A percentile compares a stretch with the other conserved stretches of the same genome.
phyloP scores from a whole-genome alignment of 2,329 filamentous ascomycete genomes.

The Tothia fuscella region DNA sequence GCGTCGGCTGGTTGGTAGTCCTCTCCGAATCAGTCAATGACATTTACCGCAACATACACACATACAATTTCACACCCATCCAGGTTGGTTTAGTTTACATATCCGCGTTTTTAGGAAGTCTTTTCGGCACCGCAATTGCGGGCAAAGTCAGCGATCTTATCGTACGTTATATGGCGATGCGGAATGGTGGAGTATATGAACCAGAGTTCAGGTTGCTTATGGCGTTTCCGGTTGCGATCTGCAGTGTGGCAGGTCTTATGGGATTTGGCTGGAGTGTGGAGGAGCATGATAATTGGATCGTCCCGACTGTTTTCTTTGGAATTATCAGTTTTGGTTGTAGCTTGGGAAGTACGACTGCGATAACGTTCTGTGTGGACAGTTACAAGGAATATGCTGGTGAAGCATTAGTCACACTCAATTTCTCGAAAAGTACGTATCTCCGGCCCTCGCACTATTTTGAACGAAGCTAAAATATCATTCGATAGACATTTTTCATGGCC shows the following conservation, averaged over 20 bases:
- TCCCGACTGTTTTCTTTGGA: slow-evolving; percentile 88
- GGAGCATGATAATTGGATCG: slow-evolving; percentile 67
- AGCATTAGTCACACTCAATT: slow-evolving; percentile 86
- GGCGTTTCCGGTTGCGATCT: slow-evolving; percentile 66
- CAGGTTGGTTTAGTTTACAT: slow-evolving; percentile 80
- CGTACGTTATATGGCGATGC: slow-evolving; percentile 66
- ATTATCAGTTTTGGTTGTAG: slow-evolving; percentile 85
- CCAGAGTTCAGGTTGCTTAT: slow-evolving; percentile 88
- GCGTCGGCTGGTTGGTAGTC: slow-evolving; percentile 90
- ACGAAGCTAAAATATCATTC: background rate
- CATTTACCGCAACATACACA: slow-evolving; percentile 57
- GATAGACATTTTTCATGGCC: slow-evolving; percentile 67
- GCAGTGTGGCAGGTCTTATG: slow-evolving; percentile 76
- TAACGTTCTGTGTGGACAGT: slow-evolving; percentile 88
- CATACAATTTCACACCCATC: slow-evolving; percentile 71
- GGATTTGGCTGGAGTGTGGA: slow-evolving; percentile 87
- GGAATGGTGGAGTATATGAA: slow-evolving; percentile 86
- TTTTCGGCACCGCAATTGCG: slow-evolving; percentile 80
- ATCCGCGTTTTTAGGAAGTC: slow-evolving; percentile 75
- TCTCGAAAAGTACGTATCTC: slow-evolving; percentile 63
- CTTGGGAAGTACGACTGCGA: slow-evolving; percentile 76
- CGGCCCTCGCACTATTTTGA: background rate
- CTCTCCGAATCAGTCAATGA: slow-evolving; percentile 69
- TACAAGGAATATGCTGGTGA: slow-evolving; percentile 91
- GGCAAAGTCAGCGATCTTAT: slow-evolving; percentile 78